Conservation (phyloP, 1,284 basidiomycete genomes). For the Kalmanozyma brasiliensis region DNA sequence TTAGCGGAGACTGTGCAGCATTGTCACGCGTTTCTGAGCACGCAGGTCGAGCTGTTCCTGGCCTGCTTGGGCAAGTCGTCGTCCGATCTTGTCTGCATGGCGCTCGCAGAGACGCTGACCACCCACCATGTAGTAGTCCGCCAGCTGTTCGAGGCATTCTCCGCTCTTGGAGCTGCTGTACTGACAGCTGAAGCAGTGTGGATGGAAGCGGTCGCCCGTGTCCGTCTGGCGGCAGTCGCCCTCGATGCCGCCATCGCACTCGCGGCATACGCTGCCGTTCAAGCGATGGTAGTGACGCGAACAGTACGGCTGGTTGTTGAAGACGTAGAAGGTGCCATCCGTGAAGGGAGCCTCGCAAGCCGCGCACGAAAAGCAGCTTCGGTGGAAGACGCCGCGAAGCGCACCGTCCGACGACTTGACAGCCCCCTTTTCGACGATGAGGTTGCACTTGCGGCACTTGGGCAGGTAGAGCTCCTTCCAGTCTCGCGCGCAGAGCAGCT, state of each 20-base stretch:
- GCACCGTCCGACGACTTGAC: constrained; percentile 60
- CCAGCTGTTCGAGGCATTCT: constrained; percentile 29
- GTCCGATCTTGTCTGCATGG: constrained; percentile 42
- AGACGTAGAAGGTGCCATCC: constrained; percentile 58
- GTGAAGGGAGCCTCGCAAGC: constrained; percentile 51
- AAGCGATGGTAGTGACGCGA: constrained; percentile 48
- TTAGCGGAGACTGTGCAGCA: constrained; percentile 39
- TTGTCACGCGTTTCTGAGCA: constrained; percentile 48
- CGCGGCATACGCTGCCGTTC: constrained; percentile 55
- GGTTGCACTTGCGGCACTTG: constrained; percentile 57
- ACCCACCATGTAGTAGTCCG: constrained; percentile 45
- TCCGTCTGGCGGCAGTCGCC: constrained; percentile 59
- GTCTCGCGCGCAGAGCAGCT: constrained; percentile 52
- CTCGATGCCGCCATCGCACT: constrained; percentile 54
- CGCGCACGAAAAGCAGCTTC: constrained; percentile 56
- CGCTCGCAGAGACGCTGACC: constrained; percentile 51
- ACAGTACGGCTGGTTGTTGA: constrained; percentile 58
- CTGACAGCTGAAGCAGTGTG: constrained; percentile 53
- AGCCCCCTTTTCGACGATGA: constrained; percentile 47
- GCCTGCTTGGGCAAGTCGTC: constrained; percentile 32
- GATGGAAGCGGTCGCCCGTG: constrained; percentile 54
- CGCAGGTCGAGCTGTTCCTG: constrained; percentile 32
- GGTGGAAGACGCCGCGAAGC: constrained; percentile 53
- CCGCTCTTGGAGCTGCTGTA: constrained; percentile 36
- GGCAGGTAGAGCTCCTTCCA: constrained; percentile 58